Evolutionary conservation across 2,329 filamentous ascomycete species (phyloP).

Genomic region (Drechslerella coelobrocha): DNA sequence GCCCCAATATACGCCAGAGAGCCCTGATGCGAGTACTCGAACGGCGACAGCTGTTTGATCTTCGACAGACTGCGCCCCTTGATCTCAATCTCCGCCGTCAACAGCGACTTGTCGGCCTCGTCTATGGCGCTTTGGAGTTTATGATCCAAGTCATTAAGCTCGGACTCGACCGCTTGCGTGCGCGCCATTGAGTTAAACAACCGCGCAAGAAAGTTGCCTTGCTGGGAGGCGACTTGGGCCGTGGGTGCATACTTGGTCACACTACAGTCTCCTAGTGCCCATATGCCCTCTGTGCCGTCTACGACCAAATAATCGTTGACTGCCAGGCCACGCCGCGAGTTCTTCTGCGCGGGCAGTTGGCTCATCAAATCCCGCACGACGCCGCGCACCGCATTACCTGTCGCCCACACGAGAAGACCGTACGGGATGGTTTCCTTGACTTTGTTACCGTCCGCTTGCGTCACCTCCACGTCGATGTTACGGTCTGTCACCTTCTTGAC

Average conservation of each 20-base stretch:
- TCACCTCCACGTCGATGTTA: constrained; percentile 87
- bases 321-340: constrained; percentile 89
- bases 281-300: constrained; percentile 94
- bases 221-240: constrained; percentile 93
- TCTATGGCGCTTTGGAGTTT: constrained; percentile 71
- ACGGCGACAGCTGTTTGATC: constrained; percentile 93
- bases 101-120: constrained; percentile 65
- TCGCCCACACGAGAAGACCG: constrained; percentile 96
- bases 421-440: constrained; percentile 82
- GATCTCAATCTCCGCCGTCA: constrained; percentile 78
- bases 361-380: constrained; percentile 89
- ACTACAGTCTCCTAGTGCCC: constrained; percentile 96
- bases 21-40: constrained; percentile 98
- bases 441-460: constrained; percentile 83
- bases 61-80: constrained; percentile 85
- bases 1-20: constrained; percentile 96
- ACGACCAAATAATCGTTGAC: constrained; percentile 99
- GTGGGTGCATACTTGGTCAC: constrained; percentile 97
- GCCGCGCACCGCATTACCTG: constrained; percentile 89
- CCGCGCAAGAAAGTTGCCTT: constrained; percentile 90
- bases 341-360: constrained; percentile 91
- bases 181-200: constrained; percentile 99
- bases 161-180: constrained; percentile 79
- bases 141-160: constrained; percentile 73
- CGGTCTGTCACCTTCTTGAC: constrained; percentile 96